Evolutionary conservation across 1,139 yeast genomes (phyloP).

Genomic region (Candida mesenterica): DNA sequence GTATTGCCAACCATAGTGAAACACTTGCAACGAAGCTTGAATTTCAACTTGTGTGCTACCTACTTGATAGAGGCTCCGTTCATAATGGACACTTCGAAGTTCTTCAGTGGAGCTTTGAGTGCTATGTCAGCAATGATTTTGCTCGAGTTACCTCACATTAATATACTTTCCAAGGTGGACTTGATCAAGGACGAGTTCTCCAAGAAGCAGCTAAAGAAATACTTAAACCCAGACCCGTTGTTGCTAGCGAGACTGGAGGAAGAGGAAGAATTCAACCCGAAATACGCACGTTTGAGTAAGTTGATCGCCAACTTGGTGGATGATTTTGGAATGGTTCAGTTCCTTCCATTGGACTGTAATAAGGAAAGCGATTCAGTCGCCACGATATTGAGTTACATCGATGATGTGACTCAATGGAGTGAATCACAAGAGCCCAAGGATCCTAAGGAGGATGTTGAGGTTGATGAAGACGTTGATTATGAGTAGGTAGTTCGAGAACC

Average conservation of each 20-base stretch:
- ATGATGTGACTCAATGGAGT: constrained; percentile 97
- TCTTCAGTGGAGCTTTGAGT: constrained; percentile 90
- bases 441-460: constrained; percentile 71
- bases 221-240: constrained; percentile 88
- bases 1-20: constrained; percentile 84
- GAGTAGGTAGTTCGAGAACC: constrained; percentile 4
- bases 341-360: constrained; percentile 81
- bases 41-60: constrained; percentile 88
- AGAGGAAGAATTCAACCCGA: constrained; percentile 59
- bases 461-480: constrained; percentile 43
- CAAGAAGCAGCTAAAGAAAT: constrained; percentile 74
- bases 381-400: constrained; percentile 86
- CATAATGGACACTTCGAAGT: constrained; percentile 83
- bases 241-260: constrained; percentile 39
- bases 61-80: constrained; percentile 93
- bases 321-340: constrained; percentile 98
- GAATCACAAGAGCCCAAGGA: constrained; percentile 97
- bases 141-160: constrained; percentile 90
- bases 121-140: constrained; percentile 99
- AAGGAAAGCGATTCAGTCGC: constrained; percentile 75
- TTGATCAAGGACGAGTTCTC: constrained; percentile 74
- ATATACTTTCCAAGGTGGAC: constrained; percentile 82
- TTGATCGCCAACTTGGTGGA: constrained; percentile 88
- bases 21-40: constrained; percentile 74
- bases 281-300: constrained; percentile 68